phyloP scores from a whole-genome alignment of 768 basidiomycete species.

The Dentipellis fragilis region DNA sequence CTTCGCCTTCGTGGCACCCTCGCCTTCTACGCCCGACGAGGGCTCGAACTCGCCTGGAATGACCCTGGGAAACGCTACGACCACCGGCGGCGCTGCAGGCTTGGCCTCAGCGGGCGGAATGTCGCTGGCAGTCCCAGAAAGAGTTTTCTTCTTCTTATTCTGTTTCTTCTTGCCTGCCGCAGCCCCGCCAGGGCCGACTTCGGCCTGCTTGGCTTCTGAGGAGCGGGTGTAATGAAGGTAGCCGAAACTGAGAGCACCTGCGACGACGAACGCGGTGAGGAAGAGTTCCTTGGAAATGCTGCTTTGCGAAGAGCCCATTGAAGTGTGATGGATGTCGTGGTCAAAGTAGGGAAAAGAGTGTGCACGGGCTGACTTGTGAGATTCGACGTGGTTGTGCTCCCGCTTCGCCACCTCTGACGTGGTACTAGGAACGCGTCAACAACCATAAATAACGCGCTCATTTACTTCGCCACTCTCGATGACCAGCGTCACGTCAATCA shows the following conservation, averaged over 20 bases:
- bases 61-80: conserved; percentile 27
- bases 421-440: conserved; percentile 18
- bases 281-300: conserved; percentile 29
- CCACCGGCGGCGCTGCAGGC: conserved; percentile 17
- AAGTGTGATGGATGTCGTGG: not conserved
- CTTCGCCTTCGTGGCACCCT: conserved; percentile 20
- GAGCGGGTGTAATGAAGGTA: conserved; percentile 19
- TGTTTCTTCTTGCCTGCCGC: conserved; percentile 20
- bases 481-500: not conserved
- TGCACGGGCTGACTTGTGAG: no score
- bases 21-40: conserved; percentile 7
- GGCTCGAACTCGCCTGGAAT: conserved; percentile 39
- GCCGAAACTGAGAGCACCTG: conserved; percentile 31
- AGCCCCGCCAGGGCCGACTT: conserved; percentile 1
- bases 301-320: conserved; percentile 40
- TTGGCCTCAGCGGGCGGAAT: conserved; percentile 12
- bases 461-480: not conserved
- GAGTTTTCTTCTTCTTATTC: conserved; percentile 17
- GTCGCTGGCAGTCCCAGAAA: conserved; percentile 17
- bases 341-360: not conserved
- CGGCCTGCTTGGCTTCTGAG: conserved; percentile 1
- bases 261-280: conserved; percentile 28
- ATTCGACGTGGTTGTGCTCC: no score
- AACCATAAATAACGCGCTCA: conserved; percentile 18
- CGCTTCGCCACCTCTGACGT: conserved; percentile 4